These are phyloP conservation scores for Kuraishia floccosa DNA, from an alignment of 805 yeast genomes.

Conservation along the genomic window DNA sequence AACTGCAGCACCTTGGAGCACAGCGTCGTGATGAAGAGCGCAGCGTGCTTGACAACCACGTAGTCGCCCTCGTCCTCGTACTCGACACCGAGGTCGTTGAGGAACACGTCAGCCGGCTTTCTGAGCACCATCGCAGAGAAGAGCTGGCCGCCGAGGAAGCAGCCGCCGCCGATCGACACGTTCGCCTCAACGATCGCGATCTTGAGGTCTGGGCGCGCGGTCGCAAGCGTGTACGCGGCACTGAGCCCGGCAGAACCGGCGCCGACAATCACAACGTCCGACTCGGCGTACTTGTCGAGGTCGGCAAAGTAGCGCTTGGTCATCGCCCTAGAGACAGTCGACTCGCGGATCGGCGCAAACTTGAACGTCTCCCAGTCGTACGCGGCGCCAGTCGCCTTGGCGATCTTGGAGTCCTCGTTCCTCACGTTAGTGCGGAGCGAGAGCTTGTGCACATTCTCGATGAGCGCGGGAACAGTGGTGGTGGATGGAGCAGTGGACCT, in stretches of 20 bases:
- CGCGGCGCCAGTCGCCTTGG: slow-evolving; percentile 17
- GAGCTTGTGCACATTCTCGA: background rate
- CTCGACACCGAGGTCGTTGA: slow-evolving; percentile 50
- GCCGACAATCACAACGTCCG: slow-evolving; percentile 66
- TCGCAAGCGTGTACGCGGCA: slow-evolving; percentile 66
- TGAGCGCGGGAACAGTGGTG: slow-evolving; percentile 1
- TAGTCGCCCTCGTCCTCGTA: slow-evolving; percentile 76
- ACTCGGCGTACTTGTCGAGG: slow-evolving; percentile 62
- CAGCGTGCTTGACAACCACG: slow-evolving; percentile 74
- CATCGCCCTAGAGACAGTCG: slow-evolving; percentile 75
- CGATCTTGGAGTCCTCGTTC: slow-evolving; percentile 14
- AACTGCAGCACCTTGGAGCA: slow-evolving; percentile 56
- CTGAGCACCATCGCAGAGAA: slow-evolving; percentile 73
- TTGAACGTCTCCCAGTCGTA: slow-evolving; percentile 56
- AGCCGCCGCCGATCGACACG: slow-evolving; percentile 76
- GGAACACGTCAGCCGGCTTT: slow-evolving; percentile 65
- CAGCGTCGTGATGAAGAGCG: slow-evolving; percentile 62
- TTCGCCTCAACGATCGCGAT: slow-evolving; percentile 65
- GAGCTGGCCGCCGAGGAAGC: slow-evolving; percentile 69
- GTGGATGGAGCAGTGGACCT: slow-evolving; percentile 4
- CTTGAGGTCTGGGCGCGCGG: slow-evolving; percentile 64
- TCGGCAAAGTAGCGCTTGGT: slow-evolving; percentile 64
- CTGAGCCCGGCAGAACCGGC: slow-evolving; percentile 72
- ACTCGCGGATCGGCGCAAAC: slow-evolving; percentile 66
- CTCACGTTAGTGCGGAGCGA: slow-evolving; percentile 10